Conservation (phyloP, 2,329 filamentous ascomycete genomes). For the Xylogone sp. region DNA sequence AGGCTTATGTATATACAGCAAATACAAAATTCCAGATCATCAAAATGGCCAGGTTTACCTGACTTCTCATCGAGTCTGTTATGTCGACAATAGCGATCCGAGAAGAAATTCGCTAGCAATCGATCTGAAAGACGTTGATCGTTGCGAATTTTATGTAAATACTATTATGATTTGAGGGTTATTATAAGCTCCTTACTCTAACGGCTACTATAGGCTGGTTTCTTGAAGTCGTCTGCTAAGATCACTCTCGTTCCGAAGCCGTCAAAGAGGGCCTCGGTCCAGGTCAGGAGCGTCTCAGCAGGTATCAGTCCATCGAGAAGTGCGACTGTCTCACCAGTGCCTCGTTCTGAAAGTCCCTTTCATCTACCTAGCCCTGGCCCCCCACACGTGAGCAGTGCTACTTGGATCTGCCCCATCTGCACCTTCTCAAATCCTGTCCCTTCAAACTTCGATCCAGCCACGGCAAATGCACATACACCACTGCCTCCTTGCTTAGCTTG, state of each 20-base stretch:
- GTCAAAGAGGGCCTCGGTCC: conserved; percentile 59
- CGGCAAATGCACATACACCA: conserved; percentile 73
- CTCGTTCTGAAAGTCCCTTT: conserved; percentile 39
- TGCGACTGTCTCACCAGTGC: conserved; percentile 42
- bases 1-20: conserved; percentile 47
- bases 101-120: conserved; percentile 80
- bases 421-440: conserved; percentile 91
- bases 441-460: conserved; percentile 85
- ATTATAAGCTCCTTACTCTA: conserved; percentile 11
- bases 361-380: conserved; percentile 42
- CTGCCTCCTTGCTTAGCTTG: conserved; percentile 87
- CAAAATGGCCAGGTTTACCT: conserved; percentile 96
- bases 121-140: conserved; percentile 86
- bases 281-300: conserved; percentile 47
- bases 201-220: conserved; percentile 62
- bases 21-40: conserved; percentile 90
- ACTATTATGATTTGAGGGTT: conserved; percentile 3
- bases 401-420: conserved; percentile 95
- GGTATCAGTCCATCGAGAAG: conserved; percentile 43
- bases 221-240: conserved; percentile 92
- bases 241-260: conserved; percentile 85
- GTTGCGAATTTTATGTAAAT: conserved; percentile 80
- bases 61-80: conserved; percentile 93
- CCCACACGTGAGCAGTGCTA: conserved; percentile 57
- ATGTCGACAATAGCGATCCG: conserved; percentile 85